phyloP scores from a whole-genome alignment of 164 flowering plant species.

The Magnolia officinalis region DNA sequence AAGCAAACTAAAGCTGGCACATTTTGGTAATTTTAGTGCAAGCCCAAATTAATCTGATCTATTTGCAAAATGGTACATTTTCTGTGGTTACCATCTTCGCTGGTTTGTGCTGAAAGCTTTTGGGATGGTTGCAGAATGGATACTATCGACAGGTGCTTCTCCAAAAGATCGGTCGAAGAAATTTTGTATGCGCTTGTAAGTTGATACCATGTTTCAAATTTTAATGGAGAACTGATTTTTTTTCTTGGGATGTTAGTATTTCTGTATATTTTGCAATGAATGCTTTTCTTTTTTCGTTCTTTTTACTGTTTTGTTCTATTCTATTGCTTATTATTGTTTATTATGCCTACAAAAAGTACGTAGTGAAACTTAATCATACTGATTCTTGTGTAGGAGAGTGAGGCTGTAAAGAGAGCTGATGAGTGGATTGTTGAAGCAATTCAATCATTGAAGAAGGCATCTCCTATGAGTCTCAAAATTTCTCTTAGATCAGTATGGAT shows the following conservation, averaged over 20 bases:
- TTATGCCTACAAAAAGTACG: background rate
- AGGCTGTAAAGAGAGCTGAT: conserved; percentile 31
- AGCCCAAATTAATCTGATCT: background rate
- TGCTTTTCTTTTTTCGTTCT: background rate
- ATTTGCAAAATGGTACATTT: background rate
- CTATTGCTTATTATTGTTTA: background rate
- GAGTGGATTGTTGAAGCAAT: conserved; percentile 50
- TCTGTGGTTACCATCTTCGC: background rate
- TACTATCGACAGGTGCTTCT: conserved; percentile 42
- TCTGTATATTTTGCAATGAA: background rate
- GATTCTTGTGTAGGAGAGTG: conserved; percentile 44
- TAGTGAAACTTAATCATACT: background rate
- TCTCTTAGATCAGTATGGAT: conserved; percentile 61
- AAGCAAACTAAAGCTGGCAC: background rate
- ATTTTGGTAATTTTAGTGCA: background rate
- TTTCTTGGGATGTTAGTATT: background rate
- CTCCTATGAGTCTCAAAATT: conserved; percentile 76
- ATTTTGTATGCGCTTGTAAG: conserved; percentile 50
- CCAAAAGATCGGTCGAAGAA: conserved; percentile 29
- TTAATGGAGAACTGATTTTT: background rate
- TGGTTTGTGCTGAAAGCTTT: conserved; percentile 1
- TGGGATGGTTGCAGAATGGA: conserved; percentile 42
- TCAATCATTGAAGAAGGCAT: conserved; percentile 60
- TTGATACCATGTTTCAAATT: background rate
- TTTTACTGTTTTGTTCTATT: background rate